Evolutionary conservation across 257 asterid genomes (phyloP).

Genomic region (Solanum bukasovii): DNA sequence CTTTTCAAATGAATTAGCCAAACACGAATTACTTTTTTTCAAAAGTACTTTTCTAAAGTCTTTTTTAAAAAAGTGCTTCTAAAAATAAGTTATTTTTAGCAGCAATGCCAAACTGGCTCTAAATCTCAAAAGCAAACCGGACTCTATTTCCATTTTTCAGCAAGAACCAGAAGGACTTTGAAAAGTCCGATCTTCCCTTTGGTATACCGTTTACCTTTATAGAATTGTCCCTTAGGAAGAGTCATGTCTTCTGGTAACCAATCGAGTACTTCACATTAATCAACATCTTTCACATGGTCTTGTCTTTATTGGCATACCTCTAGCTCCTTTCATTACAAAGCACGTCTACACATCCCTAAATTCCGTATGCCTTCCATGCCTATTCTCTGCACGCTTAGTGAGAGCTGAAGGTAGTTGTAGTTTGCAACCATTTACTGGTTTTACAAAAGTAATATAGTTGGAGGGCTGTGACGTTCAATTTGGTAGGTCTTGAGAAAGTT

Average conservation of each 20-base stretch:
- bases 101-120: too few species aligned
- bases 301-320: background rate
- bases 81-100: too few species aligned
- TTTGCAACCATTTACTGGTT: background rate
- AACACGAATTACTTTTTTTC: too few species aligned
- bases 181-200: background rate
- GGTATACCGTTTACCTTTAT: background rate
- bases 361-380: background rate
- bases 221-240: background rate
- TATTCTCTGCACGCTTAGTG: background rate
- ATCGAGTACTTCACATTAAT: background rate
- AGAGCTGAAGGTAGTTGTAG: background rate
- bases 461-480: background rate
- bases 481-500: background rate
- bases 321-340: background rate
- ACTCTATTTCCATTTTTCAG: background rate
- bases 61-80: too few species aligned
- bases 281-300: background rate
- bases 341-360: background rate
- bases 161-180: background rate
- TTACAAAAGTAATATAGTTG: background rate
- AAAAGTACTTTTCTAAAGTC: too few species aligned
- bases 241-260: background rate
- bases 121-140: background rate
- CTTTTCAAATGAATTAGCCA: too few species aligned